Percentiles rank a stretch among this genome's conserved stretches.
Conservation (phyloP, 371 early-diverging fungal genomes). For the Mortierella sp. region DNA sequence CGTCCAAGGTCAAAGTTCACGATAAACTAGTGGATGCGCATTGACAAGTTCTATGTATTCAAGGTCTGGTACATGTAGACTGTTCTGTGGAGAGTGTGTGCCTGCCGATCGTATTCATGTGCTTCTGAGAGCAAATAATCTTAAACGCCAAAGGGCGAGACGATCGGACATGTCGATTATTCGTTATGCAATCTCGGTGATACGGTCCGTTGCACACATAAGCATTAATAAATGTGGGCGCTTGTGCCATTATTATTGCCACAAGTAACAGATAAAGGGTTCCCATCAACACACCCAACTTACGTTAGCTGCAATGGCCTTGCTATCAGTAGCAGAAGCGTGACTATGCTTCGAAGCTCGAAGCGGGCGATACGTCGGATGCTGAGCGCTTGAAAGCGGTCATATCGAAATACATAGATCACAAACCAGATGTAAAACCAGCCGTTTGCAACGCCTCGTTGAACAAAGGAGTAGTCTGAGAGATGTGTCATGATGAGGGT, state of each 20-base stretch:
- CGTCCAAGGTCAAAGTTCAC: no score
- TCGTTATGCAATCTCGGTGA: no score
- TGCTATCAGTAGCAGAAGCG: slow-evolving; percentile 23
- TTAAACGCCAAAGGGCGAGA: no score
- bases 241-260: no score
- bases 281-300: no score
- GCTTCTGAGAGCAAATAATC: not conserved
- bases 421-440: slow-evolving; percentile 42
- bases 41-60: no score
- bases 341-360: slow-evolving; percentile 42
- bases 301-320: slow-evolving; percentile 29
- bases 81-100: not conserved
- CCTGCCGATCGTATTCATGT: not conserved
- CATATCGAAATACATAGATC: slow-evolving; percentile 27
- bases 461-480: slow-evolving; percentile 30
- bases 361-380: slow-evolving; percentile 31
- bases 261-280: no score
- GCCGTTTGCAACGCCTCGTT: slow-evolving; percentile 19
- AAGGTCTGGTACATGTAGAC: not conserved
- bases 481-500: slow-evolving; percentile 25
- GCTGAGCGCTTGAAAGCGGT: slow-evolving; percentile 25
- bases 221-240: no score
- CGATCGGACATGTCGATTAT: no score
- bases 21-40: no score
- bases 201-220: no score